Conservation (phyloP, 148 eudicot genomes). For the Vaccinium macrocarpon region DNA sequence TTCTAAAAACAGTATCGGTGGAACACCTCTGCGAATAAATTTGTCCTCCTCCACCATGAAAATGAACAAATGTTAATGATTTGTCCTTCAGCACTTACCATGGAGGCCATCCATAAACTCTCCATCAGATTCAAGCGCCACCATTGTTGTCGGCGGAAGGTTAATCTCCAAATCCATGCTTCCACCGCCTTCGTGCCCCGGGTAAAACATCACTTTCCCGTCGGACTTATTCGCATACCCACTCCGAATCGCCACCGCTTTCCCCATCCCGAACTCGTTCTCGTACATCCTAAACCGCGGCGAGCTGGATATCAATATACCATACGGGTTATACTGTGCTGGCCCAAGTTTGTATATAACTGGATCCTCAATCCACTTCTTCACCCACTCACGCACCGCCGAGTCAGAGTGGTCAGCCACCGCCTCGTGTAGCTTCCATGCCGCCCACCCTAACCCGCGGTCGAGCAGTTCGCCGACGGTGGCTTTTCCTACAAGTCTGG, state of each 20-base stretch:
- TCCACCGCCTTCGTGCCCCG: too few relatives aligned
- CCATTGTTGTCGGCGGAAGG: slow-evolving; percentile 17
- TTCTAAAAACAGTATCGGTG: too few relatives aligned
- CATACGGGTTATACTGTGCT: slow-evolving; percentile 21
- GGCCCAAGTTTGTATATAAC: slow-evolving; percentile 16
- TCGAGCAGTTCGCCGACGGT: background rate
- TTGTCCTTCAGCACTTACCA: background rate
- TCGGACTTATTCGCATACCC: too few relatives aligned
- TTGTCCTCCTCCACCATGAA: too few relatives aligned
- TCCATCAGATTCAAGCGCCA: slow-evolving; percentile 15
- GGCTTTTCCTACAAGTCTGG: background rate
- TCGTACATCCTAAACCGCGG: too few relatives aligned
- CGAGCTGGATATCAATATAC: slow-evolving; percentile 10
- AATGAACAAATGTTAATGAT: too few relatives aligned
- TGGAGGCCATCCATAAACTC: slow-evolving; percentile 13
- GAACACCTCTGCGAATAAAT: too few relatives aligned
- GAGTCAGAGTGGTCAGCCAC: slow-evolving; percentile 12
- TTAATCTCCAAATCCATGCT: background rate
- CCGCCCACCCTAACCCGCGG: background rate
- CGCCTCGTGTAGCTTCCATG: background rate
- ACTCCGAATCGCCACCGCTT: too few relatives aligned
- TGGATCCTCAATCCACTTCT: slow-evolving; percentile 11
- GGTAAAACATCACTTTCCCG: too few relatives aligned
- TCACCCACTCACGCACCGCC: background rate
- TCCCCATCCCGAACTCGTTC: too few relatives aligned